Evolutionary conservation across 345 rosid genomes (phyloP), one percentile per base, ranked within the genome.

Genomic region (Salix dunnii): DNA sequence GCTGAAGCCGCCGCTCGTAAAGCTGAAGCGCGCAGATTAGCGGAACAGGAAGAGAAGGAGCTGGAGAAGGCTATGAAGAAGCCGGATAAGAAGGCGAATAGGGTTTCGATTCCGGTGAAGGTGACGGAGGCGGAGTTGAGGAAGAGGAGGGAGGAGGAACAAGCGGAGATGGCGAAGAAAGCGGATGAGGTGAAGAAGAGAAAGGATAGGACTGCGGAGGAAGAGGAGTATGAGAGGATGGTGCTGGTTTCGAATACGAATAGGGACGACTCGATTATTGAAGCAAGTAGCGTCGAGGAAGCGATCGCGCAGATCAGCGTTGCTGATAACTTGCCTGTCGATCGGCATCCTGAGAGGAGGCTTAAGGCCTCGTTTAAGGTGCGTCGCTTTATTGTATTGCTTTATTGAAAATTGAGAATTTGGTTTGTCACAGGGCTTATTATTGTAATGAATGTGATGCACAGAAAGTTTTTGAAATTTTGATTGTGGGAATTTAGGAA

Each of bases 291-390:
- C 30, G 97, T 96, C 61, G 97, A 90, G 84, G 98, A 96, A 73
- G 99, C 99, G 3, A 76, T 96, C 35, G 97, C 91, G 28, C 87
- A 79, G 79, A 90, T 96, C 85, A 75, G 87, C 10, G 91, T 93
- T 4, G 43, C 89, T 0, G 98, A 96, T 69, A 87, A 23, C 81
- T 87, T 93, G 68, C 98, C 99, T 0, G 82, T 83, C 25, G 97
- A 93, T 77, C 78, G 88, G 68, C 99, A 93, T 43, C 97, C 99
- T 0, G 99, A 96, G 76, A 88, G 85, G 81, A 84, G 99, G 82
- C 93, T 96, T 23, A 93, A 90, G 84, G 98, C 99, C 27, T 89
- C 97, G 14, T 96, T 93, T 83, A 96, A 96, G 97, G 99, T 91
- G 55, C 72, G 74, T 62, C 49, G 5, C 14, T 13, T 46, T 12